A percentile compares a stretch with the other conserved stretches of the same genome.
Evolutionary conservation across 306 rosid species (phyloP).

Genomic region (Cucurbita pepo): DNA sequence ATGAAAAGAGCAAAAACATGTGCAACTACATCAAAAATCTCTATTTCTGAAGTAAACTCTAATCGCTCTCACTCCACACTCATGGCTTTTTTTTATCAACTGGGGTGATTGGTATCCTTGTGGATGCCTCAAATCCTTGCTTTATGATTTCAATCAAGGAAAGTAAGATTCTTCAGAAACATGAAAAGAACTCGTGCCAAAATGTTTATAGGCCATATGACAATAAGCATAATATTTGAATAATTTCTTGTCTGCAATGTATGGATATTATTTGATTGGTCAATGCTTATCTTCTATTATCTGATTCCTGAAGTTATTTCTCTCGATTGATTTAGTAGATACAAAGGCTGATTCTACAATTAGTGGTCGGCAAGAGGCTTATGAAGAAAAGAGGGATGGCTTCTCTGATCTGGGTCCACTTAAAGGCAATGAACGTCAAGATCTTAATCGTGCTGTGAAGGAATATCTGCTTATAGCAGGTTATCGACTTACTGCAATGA

Average conservation of each 20-base stretch:
- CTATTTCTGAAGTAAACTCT: background rate
- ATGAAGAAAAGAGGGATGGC: slow-evolving; percentile 27
- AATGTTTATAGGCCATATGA: background rate
- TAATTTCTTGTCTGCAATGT: background rate
- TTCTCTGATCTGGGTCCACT: slow-evolving; percentile 64
- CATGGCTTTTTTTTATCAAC: background rate
- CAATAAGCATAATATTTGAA: background rate
- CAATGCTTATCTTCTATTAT: background rate
- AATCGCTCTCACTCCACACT: background rate
- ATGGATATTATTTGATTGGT: background rate
- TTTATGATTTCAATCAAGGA: background rate
- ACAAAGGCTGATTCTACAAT: slow-evolving; percentile 27
- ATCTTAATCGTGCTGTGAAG: slow-evolving; percentile 90
- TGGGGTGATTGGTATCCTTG: background rate
- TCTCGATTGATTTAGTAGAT: slow-evolving; percentile 1
- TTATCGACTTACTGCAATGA: slow-evolving; percentile 94
- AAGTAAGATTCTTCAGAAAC: background rate
- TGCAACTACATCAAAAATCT: background rate
- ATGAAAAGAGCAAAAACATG: background rate
- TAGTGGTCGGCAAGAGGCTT: slow-evolving; percentile 29
- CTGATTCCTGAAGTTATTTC: background rate
- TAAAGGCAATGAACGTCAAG: slow-evolving; percentile 68
- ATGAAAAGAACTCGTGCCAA: background rate
- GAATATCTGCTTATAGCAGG: slow-evolving; percentile 92
- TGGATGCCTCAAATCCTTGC: background rate